Evolutionary conservation across 371 early-diverging fungal species (phyloP).

Genomic region (Mycotypha africana): DNA sequence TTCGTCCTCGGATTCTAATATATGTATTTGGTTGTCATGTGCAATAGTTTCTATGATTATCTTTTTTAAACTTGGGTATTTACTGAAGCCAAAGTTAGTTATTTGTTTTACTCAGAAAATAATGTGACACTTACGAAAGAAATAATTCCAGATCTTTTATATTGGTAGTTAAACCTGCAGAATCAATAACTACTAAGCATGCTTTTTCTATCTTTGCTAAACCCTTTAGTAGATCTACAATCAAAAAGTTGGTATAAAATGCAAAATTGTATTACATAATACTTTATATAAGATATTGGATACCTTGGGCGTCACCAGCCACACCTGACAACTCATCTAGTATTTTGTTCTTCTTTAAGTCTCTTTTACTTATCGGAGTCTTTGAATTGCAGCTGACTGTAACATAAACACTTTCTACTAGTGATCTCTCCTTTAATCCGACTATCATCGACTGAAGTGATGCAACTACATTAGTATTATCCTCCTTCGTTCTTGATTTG

Average conservation of each 20-base stretch:
- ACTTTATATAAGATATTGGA: conserved; percentile 5
- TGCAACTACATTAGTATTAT: conserved; percentile 1
- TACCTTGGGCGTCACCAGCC: conserved; percentile 15
- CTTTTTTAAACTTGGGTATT: conserved; percentile 6
- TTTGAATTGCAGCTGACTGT: conserved; percentile 8
- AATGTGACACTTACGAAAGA: conserved; percentile 10
- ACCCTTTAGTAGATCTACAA: conserved; percentile 10
- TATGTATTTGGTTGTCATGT: conserved; percentile 13
- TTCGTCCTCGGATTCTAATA: conserved; percentile 11
- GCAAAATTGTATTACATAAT: conserved; percentile 7
- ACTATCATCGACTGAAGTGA: conserved; percentile 5
- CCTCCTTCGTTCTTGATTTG: conserved; percentile 4
- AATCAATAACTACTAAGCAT: conserved; percentile 10
- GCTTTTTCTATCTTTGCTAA: conserved; percentile 7
- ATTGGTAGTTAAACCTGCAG: conserved; percentile 14
- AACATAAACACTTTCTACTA: conserved; percentile 6
- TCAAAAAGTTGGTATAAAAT: conserved; percentile 5
- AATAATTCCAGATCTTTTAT: conserved; percentile 11
- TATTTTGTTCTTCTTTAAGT: conserved; percentile 11
- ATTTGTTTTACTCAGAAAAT: conserved; percentile 8
- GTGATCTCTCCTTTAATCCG: conserved; percentile 8
- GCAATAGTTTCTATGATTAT: conserved; percentile 14
- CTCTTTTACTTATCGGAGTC: conserved; percentile 7
- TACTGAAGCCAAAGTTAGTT: conserved; percentile 14
- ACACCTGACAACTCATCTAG: conserved; percentile 8